Conservation (phyloP, 2,329 filamentous ascomycete genomes). For the Cercospora sojina region DNA sequence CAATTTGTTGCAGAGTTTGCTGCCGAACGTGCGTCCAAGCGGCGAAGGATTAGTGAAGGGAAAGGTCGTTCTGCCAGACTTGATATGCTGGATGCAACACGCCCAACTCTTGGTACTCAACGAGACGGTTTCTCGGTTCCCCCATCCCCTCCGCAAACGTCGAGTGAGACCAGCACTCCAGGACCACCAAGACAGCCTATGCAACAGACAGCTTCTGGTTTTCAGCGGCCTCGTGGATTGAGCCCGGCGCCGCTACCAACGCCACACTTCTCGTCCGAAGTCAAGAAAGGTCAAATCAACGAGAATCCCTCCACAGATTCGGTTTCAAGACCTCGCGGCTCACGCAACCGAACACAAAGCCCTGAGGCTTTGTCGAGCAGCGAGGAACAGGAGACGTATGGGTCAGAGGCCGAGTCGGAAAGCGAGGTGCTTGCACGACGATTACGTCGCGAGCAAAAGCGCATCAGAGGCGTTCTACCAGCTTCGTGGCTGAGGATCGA, state of each 20-base stretch:
- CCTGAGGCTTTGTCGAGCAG: not conserved
- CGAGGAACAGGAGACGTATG: not conserved
- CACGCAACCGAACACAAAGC: not conserved
- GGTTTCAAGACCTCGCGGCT: not conserved
- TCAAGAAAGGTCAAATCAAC: constrained; percentile 12
- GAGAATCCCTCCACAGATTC: constrained; percentile 18
- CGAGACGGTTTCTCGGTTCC: constrained; percentile 42
- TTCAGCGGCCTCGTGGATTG: constrained; percentile 27
- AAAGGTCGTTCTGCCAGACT: constrained; percentile 1
- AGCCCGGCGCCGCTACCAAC: constrained; percentile 32
- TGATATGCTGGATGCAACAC: not conserved
- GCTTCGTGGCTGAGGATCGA: constrained; percentile 53
- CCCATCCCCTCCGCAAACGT: constrained; percentile 43
- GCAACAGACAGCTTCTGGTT: constrained; percentile 19
- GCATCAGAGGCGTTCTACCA: constrained; percentile 51
- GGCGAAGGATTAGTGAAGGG: constrained; percentile 2
- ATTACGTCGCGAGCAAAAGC: constrained; percentile 40
- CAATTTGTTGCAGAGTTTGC: not conserved
- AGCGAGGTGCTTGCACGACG: constrained; percentile 24
- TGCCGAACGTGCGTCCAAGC: constrained; percentile 2
- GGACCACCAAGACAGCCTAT: not conserved
- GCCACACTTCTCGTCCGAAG: constrained; percentile 35
- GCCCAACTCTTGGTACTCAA: not conserved
- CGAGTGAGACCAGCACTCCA: constrained; percentile 20
- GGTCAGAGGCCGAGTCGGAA: constrained; percentile 24